These are phyloP conservation scores for Ammopiptanthus mongolicus DNA, from an alignment of 306 rosid genomes.

Conservation along the genomic window DNA sequence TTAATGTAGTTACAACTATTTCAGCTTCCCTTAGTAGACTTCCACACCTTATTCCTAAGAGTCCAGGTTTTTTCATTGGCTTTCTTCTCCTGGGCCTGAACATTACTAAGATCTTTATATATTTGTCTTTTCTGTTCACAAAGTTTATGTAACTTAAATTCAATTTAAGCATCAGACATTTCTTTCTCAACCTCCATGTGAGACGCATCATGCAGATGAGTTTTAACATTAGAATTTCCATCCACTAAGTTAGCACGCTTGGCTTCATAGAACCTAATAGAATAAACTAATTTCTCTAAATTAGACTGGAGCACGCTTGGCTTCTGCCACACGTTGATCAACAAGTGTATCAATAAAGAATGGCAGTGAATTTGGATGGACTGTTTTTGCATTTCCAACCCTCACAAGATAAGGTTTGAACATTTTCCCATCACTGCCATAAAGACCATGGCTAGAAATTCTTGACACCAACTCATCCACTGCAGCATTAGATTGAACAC, in stretches of 20 bases:
- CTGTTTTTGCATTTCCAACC: slow-evolving; percentile 89
- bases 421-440: slow-evolving; percentile 67
- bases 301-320: slow-evolving; percentile 62
- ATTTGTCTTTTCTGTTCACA: slow-evolving; percentile 82
- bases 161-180: slow-evolving; percentile 61
- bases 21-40: slow-evolving; percentile 87
- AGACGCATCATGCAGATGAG: slow-evolving; percentile 33
- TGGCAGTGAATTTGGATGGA: slow-evolving; percentile 86
- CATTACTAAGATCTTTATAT: slow-evolving; percentile 74
- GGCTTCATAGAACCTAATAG: slow-evolving; percentile 74
- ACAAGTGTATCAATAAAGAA: slow-evolving; percentile 90
- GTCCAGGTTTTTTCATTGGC: slow-evolving; percentile 65
- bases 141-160: slow-evolving; percentile 56
- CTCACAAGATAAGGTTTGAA: slow-evolving; percentile 94
- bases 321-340: slow-evolving; percentile 79
- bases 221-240: slow-evolving; percentile 45
- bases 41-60: slow-evolving; percentile 70
- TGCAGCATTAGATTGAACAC: slow-evolving; percentile 99
- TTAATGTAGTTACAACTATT: slow-evolving; percentile 84
- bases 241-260: slow-evolving; percentile 71
- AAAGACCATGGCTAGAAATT: slow-evolving; percentile 76
- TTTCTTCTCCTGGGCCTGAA: slow-evolving; percentile 78
- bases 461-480: slow-evolving; percentile 95
- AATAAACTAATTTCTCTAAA: slow-evolving; percentile 75
- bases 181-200: slow-evolving; percentile 48